Evolutionary conservation across 2,329 filamentous ascomycete genomes (phyloP), one percentile per base, ranked within the genome.

Genomic region (Colletotrichum orchidophilum): DNA sequence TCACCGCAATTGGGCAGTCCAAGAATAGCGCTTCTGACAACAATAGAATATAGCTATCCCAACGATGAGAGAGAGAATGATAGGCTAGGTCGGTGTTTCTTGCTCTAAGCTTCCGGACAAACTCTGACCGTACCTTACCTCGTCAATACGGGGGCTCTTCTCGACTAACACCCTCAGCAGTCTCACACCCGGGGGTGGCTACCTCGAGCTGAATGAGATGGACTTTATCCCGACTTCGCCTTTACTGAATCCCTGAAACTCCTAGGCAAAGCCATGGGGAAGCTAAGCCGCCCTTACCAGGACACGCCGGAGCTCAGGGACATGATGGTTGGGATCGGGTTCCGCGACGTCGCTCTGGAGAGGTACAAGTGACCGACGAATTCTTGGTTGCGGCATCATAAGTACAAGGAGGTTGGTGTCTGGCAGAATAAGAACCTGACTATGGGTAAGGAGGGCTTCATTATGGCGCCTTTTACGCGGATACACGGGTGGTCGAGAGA

Each of bases 351-450:
- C 0, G 78, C 78, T 0, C 83, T 88, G 74, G 78, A 82, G 2
- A 75, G 84, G 24, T 85, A 81, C 74, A 85, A 83, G 76, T 84
- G 87, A 78, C 87, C 87, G 1, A 81, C 81, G 49, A 87, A 85
- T 73, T 77, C 80, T 7, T 90, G 87, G 87, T 83, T 87, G 0
- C 84, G 83, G 53, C 84, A 87, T 52, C 80, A 81, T 5, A 82
- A 83, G 27, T 80, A 86, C 63, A 90, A 88, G 75, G 83, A 88
- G 61, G 75, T 88, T 1, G 87, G 87, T 77, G 74, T 29, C 75
- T 67, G 60, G 60, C 27, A 63, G 18, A 63, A 63, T 3, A 46
- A 52, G 46, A 63, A 63, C 5, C n/a, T 63, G 9, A 52, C 21
- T n/a, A 9, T 4, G 1, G 60, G 60, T 12, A 31, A 52, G 5